Evolutionary conservation across 305 asterid species (phyloP).

Genomic region (Fraxinus latifolia): DNA sequence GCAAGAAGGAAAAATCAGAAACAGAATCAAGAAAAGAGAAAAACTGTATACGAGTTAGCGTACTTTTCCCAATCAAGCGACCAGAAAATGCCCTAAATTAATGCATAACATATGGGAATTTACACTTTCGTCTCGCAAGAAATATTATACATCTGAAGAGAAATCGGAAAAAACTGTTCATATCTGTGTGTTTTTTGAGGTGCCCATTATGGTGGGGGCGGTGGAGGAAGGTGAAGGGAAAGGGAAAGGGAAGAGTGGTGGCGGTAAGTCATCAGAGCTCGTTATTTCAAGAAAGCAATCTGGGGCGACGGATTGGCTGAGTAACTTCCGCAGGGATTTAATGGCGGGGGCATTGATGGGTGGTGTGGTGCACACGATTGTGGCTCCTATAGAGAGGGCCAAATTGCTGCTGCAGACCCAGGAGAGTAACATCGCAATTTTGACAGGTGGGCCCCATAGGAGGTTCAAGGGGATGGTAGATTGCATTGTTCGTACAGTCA

Average conservation of each 20-base stretch:
- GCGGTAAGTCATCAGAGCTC: neutral
- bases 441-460: constrained; percentile 60
- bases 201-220: constrained; percentile 24
- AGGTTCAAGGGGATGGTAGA: constrained; percentile 92
- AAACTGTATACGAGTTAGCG: constrained; percentile 18
- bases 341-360: constrained; percentile 92
- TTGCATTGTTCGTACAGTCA: constrained; percentile 69
- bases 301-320: neutral
- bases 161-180: constrained; percentile 14
- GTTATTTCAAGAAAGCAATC: constrained; percentile 14
- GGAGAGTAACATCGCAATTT: constrained; percentile 81
- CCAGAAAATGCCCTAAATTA: neutral
- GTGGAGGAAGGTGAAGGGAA: constrained; percentile 29
- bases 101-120: neutral
- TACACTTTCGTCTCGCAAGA: neutral
- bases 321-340: constrained; percentile 73
- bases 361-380: constrained; percentile 90
- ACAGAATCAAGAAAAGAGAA: constrained; percentile 11
- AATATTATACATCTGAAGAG: neutral
- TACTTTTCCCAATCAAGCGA: constrained; percentile 15
- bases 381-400: constrained; percentile 90
- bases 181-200: neutral
- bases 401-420: constrained; percentile 92
- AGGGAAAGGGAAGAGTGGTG: constrained; percentile 32
- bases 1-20: neutral